Conservation (phyloP, 768 basidiomycete genomes). For the Lactifluus pinguis region DNA sequence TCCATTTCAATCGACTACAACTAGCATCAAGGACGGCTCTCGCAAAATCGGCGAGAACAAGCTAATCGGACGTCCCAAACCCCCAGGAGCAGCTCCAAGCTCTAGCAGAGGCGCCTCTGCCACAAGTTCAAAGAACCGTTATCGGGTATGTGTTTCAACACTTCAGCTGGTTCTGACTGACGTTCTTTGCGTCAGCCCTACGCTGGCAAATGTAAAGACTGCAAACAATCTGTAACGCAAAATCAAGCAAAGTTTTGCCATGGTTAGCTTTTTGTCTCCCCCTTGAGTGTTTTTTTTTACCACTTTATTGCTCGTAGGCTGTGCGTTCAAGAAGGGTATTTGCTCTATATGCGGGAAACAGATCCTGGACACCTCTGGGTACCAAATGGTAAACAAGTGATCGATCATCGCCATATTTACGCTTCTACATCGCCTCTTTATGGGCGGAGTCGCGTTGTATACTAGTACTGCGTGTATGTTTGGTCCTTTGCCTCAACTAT, state of each 20-base stretch:
- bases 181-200: slow-evolving; percentile 49
- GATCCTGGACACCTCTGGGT: slow-evolving; percentile 48
- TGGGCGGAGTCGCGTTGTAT: not conserved
- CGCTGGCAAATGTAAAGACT: slow-evolving; percentile 80
- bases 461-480: not conserved
- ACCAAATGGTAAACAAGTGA: slow-evolving; percentile 78
- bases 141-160: slow-evolving; percentile 45
- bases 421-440: not conserved
- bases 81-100: slow-evolving; percentile 16
- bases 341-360: slow-evolving; percentile 85
- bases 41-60: slow-evolving; percentile 84
- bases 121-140: slow-evolving; percentile 66
- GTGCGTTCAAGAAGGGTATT: slow-evolving; percentile 79
- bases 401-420: slow-evolving; percentile 10
- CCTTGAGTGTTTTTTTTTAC: too few species aligned
- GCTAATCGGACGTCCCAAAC: slow-evolving; percentile 49
- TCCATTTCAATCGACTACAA: slow-evolving; percentile 68
- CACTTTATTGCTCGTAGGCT: slow-evolving; percentile 39
- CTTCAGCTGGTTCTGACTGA: not conserved
- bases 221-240: slow-evolving; percentile 76
- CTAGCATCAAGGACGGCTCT: slow-evolving; percentile 69
- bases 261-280: slow-evolving; percentile 37
- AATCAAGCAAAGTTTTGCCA: slow-evolving; percentile 86
- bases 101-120: slow-evolving; percentile 13
- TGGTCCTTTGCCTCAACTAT: too few species aligned